phyloP scores from a whole-genome alignment of 148 eudicot genomes.

The Rhododendron kiyosumense region DNA sequence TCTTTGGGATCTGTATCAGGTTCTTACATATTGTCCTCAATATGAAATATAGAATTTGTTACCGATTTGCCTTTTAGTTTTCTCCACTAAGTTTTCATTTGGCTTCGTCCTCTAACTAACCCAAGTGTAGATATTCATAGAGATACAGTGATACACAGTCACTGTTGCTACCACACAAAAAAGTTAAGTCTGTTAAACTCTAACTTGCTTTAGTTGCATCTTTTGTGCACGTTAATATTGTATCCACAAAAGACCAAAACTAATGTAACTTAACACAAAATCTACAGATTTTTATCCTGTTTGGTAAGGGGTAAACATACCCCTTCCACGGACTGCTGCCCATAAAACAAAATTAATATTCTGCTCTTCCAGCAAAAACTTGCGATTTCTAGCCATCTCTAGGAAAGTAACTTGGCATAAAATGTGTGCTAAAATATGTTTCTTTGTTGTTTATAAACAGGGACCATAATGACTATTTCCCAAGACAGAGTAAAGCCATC shows the following conservation, averaged over 20 bases:
- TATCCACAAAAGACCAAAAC: not conserved
- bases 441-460: conserved; percentile 24
- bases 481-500: conserved; percentile 65
- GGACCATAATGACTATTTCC: conserved; percentile 80
- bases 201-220: not conserved
- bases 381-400: not conserved
- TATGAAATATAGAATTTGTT: not conserved
- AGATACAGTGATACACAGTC: not conserved
- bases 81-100: not conserved
- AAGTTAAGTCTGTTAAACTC: not conserved
- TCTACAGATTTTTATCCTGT: not conserved
- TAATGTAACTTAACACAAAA: not conserved
- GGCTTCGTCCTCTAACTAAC: not conserved
- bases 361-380: not conserved
- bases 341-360: not conserved
- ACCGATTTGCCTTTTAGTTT: not conserved
- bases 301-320: not conserved
- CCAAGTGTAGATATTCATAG: not conserved
- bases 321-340: not conserved
- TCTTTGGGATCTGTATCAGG: not conserved
- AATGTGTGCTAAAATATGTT: conserved; percentile 5
- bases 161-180: not conserved
- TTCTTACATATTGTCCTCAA: not conserved
- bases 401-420: not conserved
- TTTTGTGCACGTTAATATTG: not conserved